Base-by-base conservation (phyloP, 2,329 filamentous ascomycete genomes). In the Akanthomyces uredinophilus region DNA sequence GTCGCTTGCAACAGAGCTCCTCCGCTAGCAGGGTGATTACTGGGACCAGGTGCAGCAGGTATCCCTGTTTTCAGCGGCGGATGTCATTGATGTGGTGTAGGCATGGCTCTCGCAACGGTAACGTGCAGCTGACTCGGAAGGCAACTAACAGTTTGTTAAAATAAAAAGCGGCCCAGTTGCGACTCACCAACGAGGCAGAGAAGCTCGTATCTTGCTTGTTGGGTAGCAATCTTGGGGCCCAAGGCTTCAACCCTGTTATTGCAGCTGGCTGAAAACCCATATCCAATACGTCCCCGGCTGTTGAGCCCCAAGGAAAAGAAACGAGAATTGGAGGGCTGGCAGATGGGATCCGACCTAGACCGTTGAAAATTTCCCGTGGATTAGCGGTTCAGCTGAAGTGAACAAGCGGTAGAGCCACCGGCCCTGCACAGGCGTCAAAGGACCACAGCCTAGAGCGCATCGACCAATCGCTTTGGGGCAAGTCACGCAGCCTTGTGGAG, bases 51-150 rank as follows among this genome's bases (percentile, higher is more conserved):
- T 58, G 54, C 53, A 46, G 53, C 27, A 62, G 29, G 24, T 39
- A 62, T 58, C 61, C 61, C 61, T 62, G 61, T 58, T 62, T 62
- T 62, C 61, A 62, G 61, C 61, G 41, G 47, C 29, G 14, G 52
- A 16, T n/a, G 61, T 62, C 47, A 43, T 27, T 35, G 6, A 44
- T 24, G 52, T 56, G 47, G 37, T 51, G 41, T 46, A 29, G 47
- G 13, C 43, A 51, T 55, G 59, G 11, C 51, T 49, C 59, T 55
- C 35, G 43, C 44, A 49, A 49, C 49, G 41, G 29, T 37, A 50
- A 49, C 41, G 55, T 22, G 27, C 51, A 61, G 51, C 51, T 61
- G 59, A 61, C 59, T 55, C 43, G 43, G 22, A 41, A 14, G 50
- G 27, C 46, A 24, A 37, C 18, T 35, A 3, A 22, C 47, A 32